Conservation (phyloP, 2,329 filamentous ascomycete species). For the Cladosporium sp. region DNA sequence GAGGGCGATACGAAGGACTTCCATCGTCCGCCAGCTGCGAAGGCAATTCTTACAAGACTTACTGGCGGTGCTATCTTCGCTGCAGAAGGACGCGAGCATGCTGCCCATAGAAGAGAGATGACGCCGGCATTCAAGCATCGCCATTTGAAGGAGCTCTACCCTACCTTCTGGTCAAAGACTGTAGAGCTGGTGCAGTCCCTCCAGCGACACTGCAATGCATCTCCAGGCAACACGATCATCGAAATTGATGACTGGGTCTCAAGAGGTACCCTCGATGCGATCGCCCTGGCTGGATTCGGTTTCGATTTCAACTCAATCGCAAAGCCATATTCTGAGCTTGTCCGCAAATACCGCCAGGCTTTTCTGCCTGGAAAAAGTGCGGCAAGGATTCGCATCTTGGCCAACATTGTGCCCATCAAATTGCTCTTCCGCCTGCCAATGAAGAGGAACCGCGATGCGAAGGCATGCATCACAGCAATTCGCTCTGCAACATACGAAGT, state of each 20-base stretch:
- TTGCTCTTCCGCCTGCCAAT: conserved; percentile 10
- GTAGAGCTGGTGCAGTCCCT: conserved; percentile 12
- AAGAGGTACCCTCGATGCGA: conserved; percentile 60
- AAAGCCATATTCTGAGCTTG: conserved; percentile 36
- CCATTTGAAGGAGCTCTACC: conserved; percentile 81
- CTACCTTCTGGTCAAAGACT: conserved; percentile 76
- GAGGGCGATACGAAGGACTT: conserved; percentile 58
- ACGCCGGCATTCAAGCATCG: conserved; percentile 84
- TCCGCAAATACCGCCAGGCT: conserved; percentile 47
- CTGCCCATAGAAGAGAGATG: conserved; percentile 67
- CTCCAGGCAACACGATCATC: conserved; percentile 32
- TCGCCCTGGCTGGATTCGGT: conserved; percentile 59
- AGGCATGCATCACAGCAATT: conserved; percentile 13
- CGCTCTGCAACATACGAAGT: not conserved
- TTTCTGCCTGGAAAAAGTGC: conserved; percentile 12
- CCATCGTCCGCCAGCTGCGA: conserved; percentile 50
- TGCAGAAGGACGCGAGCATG: conserved; percentile 40
- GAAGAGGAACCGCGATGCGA: conserved; percentile 16
- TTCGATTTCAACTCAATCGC: conserved; percentile 57
- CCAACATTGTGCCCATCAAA: conserved; percentile 8
- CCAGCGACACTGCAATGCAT: not conserved
- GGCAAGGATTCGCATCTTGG: conserved; percentile 9
- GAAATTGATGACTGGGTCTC: conserved; percentile 51
- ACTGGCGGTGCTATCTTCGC: conserved; percentile 23
- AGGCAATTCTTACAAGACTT: conserved; percentile 50